Base-by-base conservation (phyloP, 2,329 filamentous ascomycete species). In the Fusarium irregulare region DNA sequence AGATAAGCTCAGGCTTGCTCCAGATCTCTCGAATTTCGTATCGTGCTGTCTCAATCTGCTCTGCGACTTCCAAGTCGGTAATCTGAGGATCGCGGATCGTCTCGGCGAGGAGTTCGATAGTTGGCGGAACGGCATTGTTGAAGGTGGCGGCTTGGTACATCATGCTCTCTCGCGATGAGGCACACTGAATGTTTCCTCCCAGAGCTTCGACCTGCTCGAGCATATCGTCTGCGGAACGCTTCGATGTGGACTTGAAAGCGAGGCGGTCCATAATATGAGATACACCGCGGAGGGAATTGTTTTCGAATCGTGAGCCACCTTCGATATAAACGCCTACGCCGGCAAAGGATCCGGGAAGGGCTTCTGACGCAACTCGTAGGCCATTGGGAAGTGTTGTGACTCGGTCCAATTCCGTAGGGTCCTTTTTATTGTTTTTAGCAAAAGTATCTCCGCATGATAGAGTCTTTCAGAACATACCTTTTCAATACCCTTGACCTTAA, bases 81-180 rank as follows among this genome's bases (percentile, higher is more conserved):
- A 98, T 91, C 58, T 87, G 80, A 8, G 96, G 93, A 72, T 97
- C 88, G 62, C 93, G 91, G 68, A 99, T 97, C 32, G 96, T 98
- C 80, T 99, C 96, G 63, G 96, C 95, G 42, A 99, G 88, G 20
- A 99, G 83, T 30, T 87, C 93, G 25, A 97, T 88, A 14, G 95
- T 93, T 11, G 89, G 89, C 9, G 93, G 91, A 11, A 99, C 94
- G 20, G 93, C 91, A 27, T 91, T 91, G 84, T 99, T 99, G 88
- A 99, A 99, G 30, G 94, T 98, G 27, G 96, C 96, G 2, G 94
- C 93, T 81, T 99, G 96, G 84, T 99, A 99, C 96, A 99, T 99
- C 82, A 99, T 88, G 60, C 93, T 93, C 82, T 99, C 96, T 71
- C 96, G 88, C 3, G 94, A 97, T 3, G 94, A 98, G 13, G 95